Base-by-base conservation (phyloP, 2,329 filamentous ascomycete genomes). In the Penicillium digitatum region DNA sequence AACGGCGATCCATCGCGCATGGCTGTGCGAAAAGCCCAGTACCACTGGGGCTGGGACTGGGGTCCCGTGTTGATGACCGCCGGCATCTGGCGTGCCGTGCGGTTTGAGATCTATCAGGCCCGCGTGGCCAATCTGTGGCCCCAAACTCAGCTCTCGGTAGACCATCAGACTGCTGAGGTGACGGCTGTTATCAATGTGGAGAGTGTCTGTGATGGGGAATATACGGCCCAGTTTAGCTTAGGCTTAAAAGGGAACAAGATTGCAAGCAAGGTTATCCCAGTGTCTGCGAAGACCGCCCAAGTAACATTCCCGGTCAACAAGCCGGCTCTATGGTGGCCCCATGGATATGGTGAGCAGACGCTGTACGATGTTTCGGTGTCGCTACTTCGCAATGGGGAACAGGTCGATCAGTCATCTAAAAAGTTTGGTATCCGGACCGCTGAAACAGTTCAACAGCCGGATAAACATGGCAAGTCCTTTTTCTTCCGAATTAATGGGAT, bases 41-140 rank as follows among this genome's bases (percentile, higher is more conserved):
- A 85, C 61, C 82, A 87, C 61, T 88, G 83, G 83, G 84, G 86
- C 5, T 88, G 85, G 85, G 85, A 88, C 63, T 87, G 85, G 86
- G 86, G 85, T 0, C 85, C 85, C 1, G 77, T 85, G 7, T 62
- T 87, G 48, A 78, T 84, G 68, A 85, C 83, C 0, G 80, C 79
- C 9, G 85, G 85, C 0, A 82, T 84, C 3, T 91, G 88, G 87
- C 81, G 82, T 58, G 81, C 84, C 2, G 79, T 90, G 2, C 78
- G 78, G 12, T 69, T 91, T 2, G 87, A 92, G 68, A 78, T 80
- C 0, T 90, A 87, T 56, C 69, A 75, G 38, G 76, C 79, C 9
- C 76, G 81, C 16, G 72, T 91, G 5, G 75, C 81, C 0, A 83
- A 89, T 61, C 71, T 90, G 3, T 80, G 79, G 56, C 70, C 81